Evolutionary conservation across 305 asterid species (phyloP).

Genomic region (Stenogyne calaminthoides): DNA sequence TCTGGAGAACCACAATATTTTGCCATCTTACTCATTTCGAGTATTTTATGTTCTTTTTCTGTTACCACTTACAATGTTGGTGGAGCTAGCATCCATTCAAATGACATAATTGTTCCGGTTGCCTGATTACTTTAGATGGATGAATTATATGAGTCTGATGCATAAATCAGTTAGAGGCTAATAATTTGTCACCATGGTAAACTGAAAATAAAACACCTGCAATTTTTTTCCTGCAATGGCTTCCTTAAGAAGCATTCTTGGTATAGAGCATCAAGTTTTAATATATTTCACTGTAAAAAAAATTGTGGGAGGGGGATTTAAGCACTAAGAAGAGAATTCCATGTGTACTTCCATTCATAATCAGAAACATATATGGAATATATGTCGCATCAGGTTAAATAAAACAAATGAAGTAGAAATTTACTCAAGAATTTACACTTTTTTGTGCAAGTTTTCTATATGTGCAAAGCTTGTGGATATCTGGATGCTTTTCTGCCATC

Average conservation of each 20-base stretch:
- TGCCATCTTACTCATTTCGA: conserved; percentile 11
- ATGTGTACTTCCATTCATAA: conserved; percentile 4
- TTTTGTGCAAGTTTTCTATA: conserved; percentile 5
- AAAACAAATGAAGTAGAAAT: not conserved
- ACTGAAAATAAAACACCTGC: conserved; percentile 1
- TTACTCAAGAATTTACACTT: conserved; percentile 16
- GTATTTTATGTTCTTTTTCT: conserved; percentile 12
- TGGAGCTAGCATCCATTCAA: not conserved
- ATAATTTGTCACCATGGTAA: not conserved
- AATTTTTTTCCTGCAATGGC: not conserved
- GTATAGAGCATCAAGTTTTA: not conserved
- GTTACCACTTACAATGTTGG: conserved; percentile 2
- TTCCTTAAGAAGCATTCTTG: not conserved
- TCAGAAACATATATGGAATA: not conserved
- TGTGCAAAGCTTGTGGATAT: conserved; percentile 17
- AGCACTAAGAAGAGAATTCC: not conserved
- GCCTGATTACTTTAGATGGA: not conserved
- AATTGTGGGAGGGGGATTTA: not conserved
- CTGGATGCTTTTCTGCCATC: conserved; percentile 12
- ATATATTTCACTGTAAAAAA: not conserved
- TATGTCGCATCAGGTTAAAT: conserved; percentile 16
- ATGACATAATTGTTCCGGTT: conserved; percentile 15
- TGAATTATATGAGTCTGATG: conserved; percentile 6
- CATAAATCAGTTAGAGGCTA: conserved; percentile 14
- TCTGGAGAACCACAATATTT: conserved; percentile 10